Evolutionary conservation across 129 eudicot species (phyloP), one percentile per base, ranked within the genome.

Genomic region (Apium graveolens): DNA sequence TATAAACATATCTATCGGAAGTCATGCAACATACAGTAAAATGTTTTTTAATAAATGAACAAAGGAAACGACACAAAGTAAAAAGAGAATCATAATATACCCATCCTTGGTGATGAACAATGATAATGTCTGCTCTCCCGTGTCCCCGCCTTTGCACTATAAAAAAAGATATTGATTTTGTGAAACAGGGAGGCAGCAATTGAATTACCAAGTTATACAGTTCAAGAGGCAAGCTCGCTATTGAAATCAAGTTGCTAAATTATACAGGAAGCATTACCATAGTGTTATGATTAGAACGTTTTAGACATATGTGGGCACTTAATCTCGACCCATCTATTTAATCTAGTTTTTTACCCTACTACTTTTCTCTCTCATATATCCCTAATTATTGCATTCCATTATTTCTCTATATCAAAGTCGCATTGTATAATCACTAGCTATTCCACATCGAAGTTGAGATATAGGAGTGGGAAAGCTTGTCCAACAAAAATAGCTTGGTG

Each of bases 81-180:
- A 66, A 66, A 66, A 24, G 18, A n/a, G 76, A 73, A 35, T 6
- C 29, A 11, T 20, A 73, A 57, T 29, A 73, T 82, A 89, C 92
- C 88, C 87, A 60, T 89, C 87, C 60, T 62, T 70, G 26, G 76
- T 70, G 62, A 89, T 82, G 63, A 38, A 74, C 81, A 89, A 82
- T 35, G 88, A 80, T 55, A 89, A 80, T 81, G 85, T 86, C 72
- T 82, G 84, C 82, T 86, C 90, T 78, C 24, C 57, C n/a, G 84
- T 62, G 27, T 79, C 82, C 35, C 92, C 92, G 70, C 92, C 92
- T 75, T 75, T 62, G 74, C 92, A 89, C 92, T 78, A 27, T 84
- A n/a, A 79, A 83, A 27, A 41, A 74, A 53, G 31, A 53, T 70
- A 35, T 44, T 41, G 35, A 32, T 13, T 37, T 45, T 65, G 1